Evolutionary conservation across 2,329 filamentous ascomycete genomes (phyloP).

Genomic region (Malbranchea zuffiana): DNA sequence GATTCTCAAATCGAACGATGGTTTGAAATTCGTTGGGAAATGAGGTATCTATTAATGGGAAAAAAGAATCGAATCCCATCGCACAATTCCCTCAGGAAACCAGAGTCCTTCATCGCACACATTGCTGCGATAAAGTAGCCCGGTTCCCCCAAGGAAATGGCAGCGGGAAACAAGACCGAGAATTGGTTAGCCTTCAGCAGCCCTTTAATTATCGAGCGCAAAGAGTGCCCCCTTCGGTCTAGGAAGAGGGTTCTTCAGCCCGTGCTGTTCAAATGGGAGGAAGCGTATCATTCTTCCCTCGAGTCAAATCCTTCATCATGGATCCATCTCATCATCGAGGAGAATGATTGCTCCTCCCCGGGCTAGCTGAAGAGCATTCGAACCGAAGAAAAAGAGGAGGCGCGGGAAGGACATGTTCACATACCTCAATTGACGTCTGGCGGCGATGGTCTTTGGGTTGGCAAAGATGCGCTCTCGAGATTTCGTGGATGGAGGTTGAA

Average conservation of each 20-base stretch:
- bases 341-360: constrained; percentile 34
- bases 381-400: constrained; percentile 14
- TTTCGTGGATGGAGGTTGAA: background rate
- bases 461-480: background rate
- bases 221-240: constrained; percentile 49
- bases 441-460: constrained; percentile 6
- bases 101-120: no score
- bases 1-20: constrained; percentile 42
- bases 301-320: background rate
- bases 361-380: constrained; percentile 34
- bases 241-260: constrained; percentile 59
- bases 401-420: constrained; percentile 21
- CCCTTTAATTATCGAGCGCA: constrained; percentile 44
- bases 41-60: constrained; percentile 46
- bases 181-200: constrained; percentile 52
- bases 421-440: constrained; percentile 32
- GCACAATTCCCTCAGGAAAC: no score
- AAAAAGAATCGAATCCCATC: no score
- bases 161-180: constrained; percentile 13
- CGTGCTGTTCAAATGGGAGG: constrained; percentile 35
- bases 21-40: constrained; percentile 23
- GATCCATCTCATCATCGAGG: background rate
- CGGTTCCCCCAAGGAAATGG: background rate
- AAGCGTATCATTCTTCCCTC: constrained; percentile 31
- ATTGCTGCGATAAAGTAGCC: no score